phyloP scores from a whole-genome alignment of 768 basidiomycete genomes.

The Amanita rimosa region DNA sequence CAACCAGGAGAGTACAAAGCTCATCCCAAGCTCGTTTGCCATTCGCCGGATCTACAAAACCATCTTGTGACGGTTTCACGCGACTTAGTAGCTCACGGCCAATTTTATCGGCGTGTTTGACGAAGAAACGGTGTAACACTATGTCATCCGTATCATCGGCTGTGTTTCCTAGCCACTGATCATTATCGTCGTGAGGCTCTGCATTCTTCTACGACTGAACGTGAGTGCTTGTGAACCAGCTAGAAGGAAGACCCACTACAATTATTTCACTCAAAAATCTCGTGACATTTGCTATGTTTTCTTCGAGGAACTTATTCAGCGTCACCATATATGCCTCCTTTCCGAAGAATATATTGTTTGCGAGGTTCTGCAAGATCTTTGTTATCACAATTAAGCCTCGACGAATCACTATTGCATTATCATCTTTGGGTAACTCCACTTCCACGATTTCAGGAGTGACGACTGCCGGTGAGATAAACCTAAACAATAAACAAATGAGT shows the following conservation, averaged over 20 bases:
- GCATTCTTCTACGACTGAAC: conserved; percentile 22
- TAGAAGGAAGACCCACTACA: conserved; percentile 26
- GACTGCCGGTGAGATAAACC: conserved; percentile 87
- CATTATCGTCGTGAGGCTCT: conserved; percentile 41
- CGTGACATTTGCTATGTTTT: conserved; percentile 63
- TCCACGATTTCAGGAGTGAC: conserved; percentile 81
- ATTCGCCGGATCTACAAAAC: conserved; percentile 39
- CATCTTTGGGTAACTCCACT: conserved; percentile 62
- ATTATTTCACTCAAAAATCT: conserved; percentile 68
- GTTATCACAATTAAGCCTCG: conserved; percentile 80
- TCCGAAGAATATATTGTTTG: conserved; percentile 90
- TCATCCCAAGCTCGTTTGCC: conserved; percentile 82
- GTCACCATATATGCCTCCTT: conserved; percentile 82
- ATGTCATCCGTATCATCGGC: conserved; percentile 79
- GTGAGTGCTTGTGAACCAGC: neutral
- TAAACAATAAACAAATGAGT: conserved; percentile 15
- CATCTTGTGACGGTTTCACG: conserved; percentile 46
- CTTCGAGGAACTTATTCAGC: conserved; percentile 64
- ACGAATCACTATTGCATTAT: conserved; percentile 38
- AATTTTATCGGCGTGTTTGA: conserved; percentile 78
- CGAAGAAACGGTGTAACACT: conserved; percentile 75
- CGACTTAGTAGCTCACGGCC: conserved; percentile 78
- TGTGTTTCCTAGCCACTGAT: conserved; percentile 67
- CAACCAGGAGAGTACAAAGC: conserved; percentile 69
- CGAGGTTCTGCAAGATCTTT: conserved; percentile 87